Conservation (phyloP, 1,284 basidiomycete species). For the Puccinia triticina region DNA sequence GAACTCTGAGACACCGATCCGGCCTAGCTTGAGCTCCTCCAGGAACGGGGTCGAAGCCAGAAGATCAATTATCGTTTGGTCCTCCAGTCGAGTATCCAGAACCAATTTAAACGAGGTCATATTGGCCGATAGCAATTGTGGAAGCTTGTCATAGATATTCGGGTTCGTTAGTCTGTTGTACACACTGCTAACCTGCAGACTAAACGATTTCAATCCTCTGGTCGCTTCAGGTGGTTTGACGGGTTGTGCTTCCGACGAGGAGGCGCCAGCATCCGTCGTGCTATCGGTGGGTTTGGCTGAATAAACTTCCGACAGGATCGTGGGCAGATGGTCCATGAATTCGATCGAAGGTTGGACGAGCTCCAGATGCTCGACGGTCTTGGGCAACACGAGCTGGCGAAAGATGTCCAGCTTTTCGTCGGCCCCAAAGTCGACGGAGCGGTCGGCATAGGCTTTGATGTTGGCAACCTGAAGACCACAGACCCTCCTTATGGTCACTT, state of each 20-base stretch:
- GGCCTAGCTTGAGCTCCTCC: neutral
- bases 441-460: neutral
- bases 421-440: neutral
- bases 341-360: slow-evolving; percentile 17
- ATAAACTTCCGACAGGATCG: neutral
- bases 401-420: neutral
- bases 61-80: slow-evolving; percentile 1
- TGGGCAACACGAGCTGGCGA: neutral
- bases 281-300: neutral
- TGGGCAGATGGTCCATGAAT: slow-evolving; percentile 4
- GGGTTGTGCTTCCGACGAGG: neutral
- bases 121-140: neutral
- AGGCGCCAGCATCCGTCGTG: neutral
- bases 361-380: neutral
- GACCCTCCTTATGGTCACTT: neutral
- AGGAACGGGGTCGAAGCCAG: neutral
- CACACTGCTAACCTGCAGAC: neutral
- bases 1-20: neutral
- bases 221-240: neutral
- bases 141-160: neutral
- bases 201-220: neutral
- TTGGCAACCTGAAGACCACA: slow-evolving; percentile 6
- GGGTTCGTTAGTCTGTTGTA: slow-evolving; percentile 12
- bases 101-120: slow-evolving; percentile 7
- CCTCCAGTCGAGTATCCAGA: slow-evolving; percentile 9